phyloP scores from a whole-genome alignment of 2,329 filamentous ascomycete species.

The Paecilomyces fulvus region DNA sequence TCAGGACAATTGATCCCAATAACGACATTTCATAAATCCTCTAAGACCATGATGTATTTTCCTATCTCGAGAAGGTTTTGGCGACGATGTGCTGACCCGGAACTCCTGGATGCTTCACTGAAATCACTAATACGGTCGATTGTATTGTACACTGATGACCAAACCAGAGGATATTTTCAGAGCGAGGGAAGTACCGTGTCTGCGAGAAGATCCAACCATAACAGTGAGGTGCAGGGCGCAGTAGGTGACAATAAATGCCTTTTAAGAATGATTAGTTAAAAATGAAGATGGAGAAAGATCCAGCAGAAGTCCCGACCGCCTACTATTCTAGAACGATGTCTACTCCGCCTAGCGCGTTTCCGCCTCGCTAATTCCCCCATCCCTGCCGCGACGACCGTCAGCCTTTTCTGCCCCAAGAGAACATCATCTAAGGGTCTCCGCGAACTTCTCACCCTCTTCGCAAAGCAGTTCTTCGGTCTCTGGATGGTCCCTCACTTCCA shows the following conservation, averaged over 20 bases:
- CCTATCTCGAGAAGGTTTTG: no score
- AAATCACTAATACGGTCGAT: no score
- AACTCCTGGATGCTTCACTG: no score
- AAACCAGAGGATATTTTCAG: no score
- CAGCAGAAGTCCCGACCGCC: not conserved
- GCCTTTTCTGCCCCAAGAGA: not conserved
- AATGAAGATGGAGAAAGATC: not conserved
- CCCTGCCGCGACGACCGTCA: conserved; percentile 1
- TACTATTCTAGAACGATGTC: not conserved
- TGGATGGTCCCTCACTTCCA: not conserved
- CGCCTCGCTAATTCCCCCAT: not conserved
- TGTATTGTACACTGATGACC: no score
- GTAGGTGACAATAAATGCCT: not conserved
- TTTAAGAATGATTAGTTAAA: not conserved
- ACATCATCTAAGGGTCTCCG: not conserved
- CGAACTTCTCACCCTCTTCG: not conserved
- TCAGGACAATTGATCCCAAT: no score
- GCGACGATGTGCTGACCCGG: no score
- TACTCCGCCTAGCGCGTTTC: not conserved
- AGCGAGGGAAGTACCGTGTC: no score
- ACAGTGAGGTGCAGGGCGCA: not conserved
- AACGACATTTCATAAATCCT: no score
- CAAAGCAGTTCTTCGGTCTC: not conserved
- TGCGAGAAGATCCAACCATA: no score
- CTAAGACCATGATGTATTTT: no score